phyloP scores from a whole-genome alignment of 345 rosid species.

The Arabidopsis thaliana region DNA sequence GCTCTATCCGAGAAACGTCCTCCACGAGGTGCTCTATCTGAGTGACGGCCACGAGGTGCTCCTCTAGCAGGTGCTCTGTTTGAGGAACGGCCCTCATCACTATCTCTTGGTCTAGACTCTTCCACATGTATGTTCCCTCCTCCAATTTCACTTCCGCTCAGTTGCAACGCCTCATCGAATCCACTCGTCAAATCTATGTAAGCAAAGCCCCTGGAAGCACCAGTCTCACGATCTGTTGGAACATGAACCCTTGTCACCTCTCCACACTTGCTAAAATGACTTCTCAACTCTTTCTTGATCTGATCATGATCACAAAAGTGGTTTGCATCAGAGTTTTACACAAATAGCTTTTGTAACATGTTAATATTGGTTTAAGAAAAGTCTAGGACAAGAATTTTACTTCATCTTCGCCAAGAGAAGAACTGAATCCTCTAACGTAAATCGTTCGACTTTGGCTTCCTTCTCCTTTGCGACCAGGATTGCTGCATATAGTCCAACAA shows the following conservation, averaged over 20 bases:
- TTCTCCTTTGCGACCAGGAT: conserved; percentile 40
- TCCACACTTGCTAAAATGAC: conserved; percentile 74
- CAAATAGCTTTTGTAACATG: not conserved
- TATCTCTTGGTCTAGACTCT: conserved; percentile 61
- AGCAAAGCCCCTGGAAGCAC: conserved; percentile 75
- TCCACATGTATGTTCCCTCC: conserved; percentile 52
- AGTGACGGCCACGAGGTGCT: conserved; percentile 32
- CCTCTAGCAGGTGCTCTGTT: no score
- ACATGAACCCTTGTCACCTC: conserved; percentile 57
- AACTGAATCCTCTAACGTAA: conserved; percentile 61
- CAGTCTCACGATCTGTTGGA: conserved; percentile 68
- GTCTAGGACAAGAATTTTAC: conserved; percentile 43
- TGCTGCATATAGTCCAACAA: conserved; percentile 45
- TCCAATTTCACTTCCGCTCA: conserved; percentile 57
- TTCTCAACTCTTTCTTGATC: conserved; percentile 56
- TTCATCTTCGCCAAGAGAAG: conserved; percentile 54
- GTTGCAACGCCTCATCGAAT: conserved; percentile 64
- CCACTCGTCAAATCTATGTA: conserved; percentile 62
- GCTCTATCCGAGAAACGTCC: conserved; percentile 9
- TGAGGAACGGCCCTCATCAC: conserved; percentile 16
- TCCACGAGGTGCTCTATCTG: conserved; percentile 12
- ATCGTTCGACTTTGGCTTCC: conserved; percentile 49
- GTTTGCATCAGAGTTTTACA: conserved; percentile 9
- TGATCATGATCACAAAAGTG: conserved; percentile 48
- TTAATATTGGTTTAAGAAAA: conserved; percentile 15